These are phyloP conservation scores for Pleurotus ostreatus DNA, from an alignment of 768 basidiomycete genomes.

Conservation along the genomic window DNA sequence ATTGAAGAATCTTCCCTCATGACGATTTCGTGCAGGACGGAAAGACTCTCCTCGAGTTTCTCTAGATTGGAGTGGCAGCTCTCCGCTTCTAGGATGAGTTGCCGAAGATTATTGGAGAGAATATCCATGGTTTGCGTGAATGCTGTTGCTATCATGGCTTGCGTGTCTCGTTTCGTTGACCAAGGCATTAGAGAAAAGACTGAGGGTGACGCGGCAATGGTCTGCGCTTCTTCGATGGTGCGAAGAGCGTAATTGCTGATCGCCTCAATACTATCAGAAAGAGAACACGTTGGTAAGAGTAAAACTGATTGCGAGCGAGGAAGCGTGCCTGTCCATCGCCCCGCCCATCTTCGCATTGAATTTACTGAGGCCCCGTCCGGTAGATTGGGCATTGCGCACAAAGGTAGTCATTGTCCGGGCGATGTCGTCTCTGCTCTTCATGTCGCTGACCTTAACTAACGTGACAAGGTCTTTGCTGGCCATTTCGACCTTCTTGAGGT, in stretches of 20 bases:
- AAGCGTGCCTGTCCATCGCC: conserved; percentile 64
- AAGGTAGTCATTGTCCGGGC: conserved; percentile 51
- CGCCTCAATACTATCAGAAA: conserved; percentile 54
- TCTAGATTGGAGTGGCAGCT: conserved; percentile 51
- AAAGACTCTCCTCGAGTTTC: conserved; percentile 57
- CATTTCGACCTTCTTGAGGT: conserved; percentile 76
- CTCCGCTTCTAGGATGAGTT: conserved; percentile 67
- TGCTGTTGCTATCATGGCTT: conserved; percentile 44
- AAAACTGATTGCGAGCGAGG: not conserved
- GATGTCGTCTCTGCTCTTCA: conserved; percentile 56
- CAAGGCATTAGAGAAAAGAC: conserved; percentile 35
- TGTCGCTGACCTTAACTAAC: conserved; percentile 58
- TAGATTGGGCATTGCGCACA: conserved; percentile 55
- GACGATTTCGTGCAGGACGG: conserved; percentile 52
- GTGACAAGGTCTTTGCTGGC: conserved; percentile 65
- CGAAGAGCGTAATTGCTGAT: conserved; percentile 68
- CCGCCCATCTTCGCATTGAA: conserved; percentile 65
- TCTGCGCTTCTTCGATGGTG: conserved; percentile 43
- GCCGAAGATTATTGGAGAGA: conserved; percentile 46
- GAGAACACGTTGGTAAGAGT: not conserved
- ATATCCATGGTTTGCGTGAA: conserved; percentile 64
- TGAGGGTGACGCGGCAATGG: conserved; percentile 28
- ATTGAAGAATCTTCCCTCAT: conserved; percentile 51
- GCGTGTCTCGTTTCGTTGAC: conserved; percentile 27
- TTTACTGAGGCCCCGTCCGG: conserved; percentile 55